Base-by-base conservation (phyloP, 257 asterid genomes). In the Petunia axillaris region DNA sequence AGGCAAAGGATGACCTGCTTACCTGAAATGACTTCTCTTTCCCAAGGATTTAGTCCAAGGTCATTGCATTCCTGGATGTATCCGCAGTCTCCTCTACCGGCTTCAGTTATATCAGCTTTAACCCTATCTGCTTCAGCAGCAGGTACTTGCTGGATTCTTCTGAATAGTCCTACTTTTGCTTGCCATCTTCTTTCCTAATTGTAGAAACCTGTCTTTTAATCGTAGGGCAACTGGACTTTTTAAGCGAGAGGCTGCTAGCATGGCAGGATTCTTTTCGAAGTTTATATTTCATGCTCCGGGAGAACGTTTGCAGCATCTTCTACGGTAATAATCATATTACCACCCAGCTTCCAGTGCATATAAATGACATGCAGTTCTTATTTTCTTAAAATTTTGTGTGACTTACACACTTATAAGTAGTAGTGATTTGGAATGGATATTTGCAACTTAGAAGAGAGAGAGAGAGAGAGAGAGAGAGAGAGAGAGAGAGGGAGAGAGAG, bases 201-300 rank as follows among this genome's bases (percentile, higher is more conserved):
- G 5, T 67, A 8, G 39, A 81, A 11, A 37, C 63, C 48, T 36
- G 75, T 85, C 80, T 55, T 64, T 76, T 57, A 79, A 70, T 81
- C 16, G 75, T 76, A 90, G 98, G 95, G 80, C 92, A 89, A 88
- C 81, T 71, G 70, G 93, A 90, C 82, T 96, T 96, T 87, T 88
- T 93, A 79, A 88, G 89, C 83, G 87, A 89, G 85, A 91, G 99
- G 59, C 97, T 87, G 50, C 89, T 87, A 80, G 88, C 92, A 38
- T 96, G 99, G 98, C 95, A 94, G 83, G 97, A 96, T 78, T 89
- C 99, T 25, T 89, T 96, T 85, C 91, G 95, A 81, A 90, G 95
- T 88, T 93, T 94, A 73, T 96, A 93, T 90, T 96, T 88, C 92
- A 91, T 89, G 96, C 87, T 93, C 62, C 92, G 98, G 86, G 92